phyloP scores from a whole-genome alignment of 139 green algal species.

The Chara braunii region DNA sequence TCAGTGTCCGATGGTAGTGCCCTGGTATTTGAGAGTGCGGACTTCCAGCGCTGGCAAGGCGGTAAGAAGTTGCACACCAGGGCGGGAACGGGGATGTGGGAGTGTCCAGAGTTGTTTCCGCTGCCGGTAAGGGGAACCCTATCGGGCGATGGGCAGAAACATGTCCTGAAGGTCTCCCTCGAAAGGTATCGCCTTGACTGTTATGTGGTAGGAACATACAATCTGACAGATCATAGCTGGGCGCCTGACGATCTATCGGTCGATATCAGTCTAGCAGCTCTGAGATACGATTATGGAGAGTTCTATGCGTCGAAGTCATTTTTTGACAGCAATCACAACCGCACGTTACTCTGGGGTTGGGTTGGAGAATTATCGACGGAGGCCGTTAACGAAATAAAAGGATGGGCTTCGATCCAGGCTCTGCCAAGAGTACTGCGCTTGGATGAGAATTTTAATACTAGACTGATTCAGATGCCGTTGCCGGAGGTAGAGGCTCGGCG shows the following conservation, averaged over 20 bases:
- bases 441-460: too few species aligned
- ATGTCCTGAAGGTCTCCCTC: slow-evolving; percentile 29
- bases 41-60: slow-evolving; percentile 6
- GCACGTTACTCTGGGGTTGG: slow-evolving; percentile 22
- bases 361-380: slow-evolving; percentile 26
- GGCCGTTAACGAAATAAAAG: slow-evolving; percentile 5
- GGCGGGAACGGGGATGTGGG: slow-evolving; percentile 26
- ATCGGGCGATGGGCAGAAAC: too few species aligned
- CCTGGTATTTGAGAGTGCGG: slow-evolving; percentile 14
- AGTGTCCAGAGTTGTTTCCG: too few species aligned
- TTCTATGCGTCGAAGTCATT: slow-evolving; percentile 38
- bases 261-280: not conserved
- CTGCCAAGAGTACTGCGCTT: slow-evolving; percentile 15
- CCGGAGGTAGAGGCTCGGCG: too few species aligned
- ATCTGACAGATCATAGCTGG: slow-evolving; percentile 8
- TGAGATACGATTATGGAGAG: slow-evolving; percentile 19
- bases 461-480: too few species aligned
- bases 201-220: slow-evolving; percentile 18
- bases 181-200: slow-evolving; percentile 5
- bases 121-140: too few species aligned
- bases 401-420: slow-evolving; percentile 23
- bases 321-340: slow-evolving; percentile 1
- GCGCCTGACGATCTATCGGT: not conserved
- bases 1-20: not conserved
- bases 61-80: not conserved